Percentiles rank a stretch among this genome's conserved stretches.
These are phyloP conservation scores for Daldinia sp. DNA, from an alignment of 2,329 filamentous ascomycete species.

Conservation along the genomic window DNA sequence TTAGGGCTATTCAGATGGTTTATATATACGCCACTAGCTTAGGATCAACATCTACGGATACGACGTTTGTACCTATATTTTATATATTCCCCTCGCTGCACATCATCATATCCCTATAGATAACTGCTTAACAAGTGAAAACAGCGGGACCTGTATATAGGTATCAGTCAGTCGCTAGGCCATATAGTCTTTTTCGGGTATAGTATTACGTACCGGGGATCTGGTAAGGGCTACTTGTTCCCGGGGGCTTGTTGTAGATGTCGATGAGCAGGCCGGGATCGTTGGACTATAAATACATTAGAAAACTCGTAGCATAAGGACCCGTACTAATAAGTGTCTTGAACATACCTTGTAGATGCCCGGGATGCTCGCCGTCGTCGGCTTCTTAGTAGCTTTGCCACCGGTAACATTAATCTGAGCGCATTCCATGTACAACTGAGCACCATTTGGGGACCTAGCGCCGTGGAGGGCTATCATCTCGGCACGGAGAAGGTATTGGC, in stretches of 20 bases:
- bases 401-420: constrained; percentile 50
- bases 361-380: constrained; percentile 49
- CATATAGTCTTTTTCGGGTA: background rate
- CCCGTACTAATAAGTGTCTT: background rate
- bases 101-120: background rate
- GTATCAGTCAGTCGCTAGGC: background rate
- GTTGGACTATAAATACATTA: constrained; percentile 38
- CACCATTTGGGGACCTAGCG: constrained; percentile 52
- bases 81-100: background rate
- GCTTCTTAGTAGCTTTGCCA: constrained; percentile 43
- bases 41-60: background rate
- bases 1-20: background rate
- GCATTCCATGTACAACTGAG: constrained; percentile 57
- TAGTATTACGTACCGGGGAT: constrained; percentile 44
- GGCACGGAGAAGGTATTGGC: constrained; percentile 67
- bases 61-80: background rate
- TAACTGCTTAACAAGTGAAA: constrained; percentile 21
- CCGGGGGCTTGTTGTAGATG: constrained; percentile 47
- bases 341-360: constrained; percentile 48
- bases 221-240: constrained; percentile 43
- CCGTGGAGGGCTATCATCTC: constrained; percentile 67
- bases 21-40: background rate
- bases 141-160: constrained; percentile 18
- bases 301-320: background rate
- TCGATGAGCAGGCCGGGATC: constrained; percentile 50